These are phyloP conservation scores for Fistulinella prunicolor DNA, from an alignment of 768 basidiomycete genomes.

Conservation along the genomic window DNA sequence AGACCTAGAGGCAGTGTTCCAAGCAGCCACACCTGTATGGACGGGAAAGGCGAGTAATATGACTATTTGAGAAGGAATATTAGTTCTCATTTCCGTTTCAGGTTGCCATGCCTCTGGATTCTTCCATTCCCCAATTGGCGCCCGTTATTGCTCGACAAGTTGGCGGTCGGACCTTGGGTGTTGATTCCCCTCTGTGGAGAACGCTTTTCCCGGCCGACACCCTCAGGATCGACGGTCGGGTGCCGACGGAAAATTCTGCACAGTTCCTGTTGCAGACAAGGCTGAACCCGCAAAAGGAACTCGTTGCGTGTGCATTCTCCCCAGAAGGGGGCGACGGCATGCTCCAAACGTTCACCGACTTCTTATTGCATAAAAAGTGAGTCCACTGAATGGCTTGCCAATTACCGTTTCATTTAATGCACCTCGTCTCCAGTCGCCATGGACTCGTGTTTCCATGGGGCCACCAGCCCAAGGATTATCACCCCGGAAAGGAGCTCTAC, in stretches of 20 bases:
- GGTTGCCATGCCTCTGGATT: slow-evolving; percentile 81
- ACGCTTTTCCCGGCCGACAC: slow-evolving; percentile 69
- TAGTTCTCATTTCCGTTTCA: slow-evolving; percentile 31
- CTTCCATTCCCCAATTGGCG: slow-evolving; percentile 63
- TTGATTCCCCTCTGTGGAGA: slow-evolving; percentile 65
- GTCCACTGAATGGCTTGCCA: slow-evolving; percentile 25
- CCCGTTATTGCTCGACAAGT: slow-evolving; percentile 70
- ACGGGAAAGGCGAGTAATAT: slow-evolving; percentile 57
- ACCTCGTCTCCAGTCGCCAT: slow-evolving; percentile 58
- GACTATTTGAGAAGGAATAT: not conserved
- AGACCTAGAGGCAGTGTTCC: slow-evolving; percentile 48
- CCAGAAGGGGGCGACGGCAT: slow-evolving; percentile 46
- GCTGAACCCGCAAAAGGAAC: slow-evolving; percentile 73
- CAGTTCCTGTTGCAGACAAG: slow-evolving; percentile 79
- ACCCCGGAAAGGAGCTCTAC: slow-evolving; percentile 84
- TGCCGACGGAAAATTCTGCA: slow-evolving; percentile 69
- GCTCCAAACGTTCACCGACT: slow-evolving; percentile 63
- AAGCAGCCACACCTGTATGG: slow-evolving; percentile 66
- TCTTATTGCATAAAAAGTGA: slow-evolving; percentile 70
- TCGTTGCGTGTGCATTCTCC: slow-evolving; percentile 73
- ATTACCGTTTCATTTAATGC: slow-evolving; percentile 9
- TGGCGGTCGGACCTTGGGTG: slow-evolving; percentile 64
- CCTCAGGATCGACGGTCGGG: slow-evolving; percentile 80
- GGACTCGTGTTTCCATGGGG: slow-evolving; percentile 89
- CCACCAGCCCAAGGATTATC: slow-evolving; percentile 62